Evolutionary conservation across 2,329 filamentous ascomycete genomes (phyloP), one percentile per base, ranked within the genome.

Genomic region (Thermomyces lanuginosus): DNA sequence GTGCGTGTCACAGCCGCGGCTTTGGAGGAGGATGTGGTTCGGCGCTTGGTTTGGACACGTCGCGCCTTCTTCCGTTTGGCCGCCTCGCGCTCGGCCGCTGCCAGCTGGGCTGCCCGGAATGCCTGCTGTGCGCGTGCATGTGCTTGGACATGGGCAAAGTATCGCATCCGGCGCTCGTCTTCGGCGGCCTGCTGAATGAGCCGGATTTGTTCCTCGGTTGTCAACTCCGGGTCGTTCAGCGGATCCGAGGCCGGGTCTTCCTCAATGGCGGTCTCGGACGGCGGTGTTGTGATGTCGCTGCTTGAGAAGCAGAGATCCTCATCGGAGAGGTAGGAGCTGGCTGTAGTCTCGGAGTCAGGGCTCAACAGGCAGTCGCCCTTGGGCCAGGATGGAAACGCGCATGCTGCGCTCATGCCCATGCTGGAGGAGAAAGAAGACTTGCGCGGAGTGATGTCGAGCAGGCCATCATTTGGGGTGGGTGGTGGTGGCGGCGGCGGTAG

Each of bases 361-460:
- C 33, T 47, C 23, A 48, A 42, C 11, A 58, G 45, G 6, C 51
- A 51, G 2, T 49, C 41, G 4, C 54, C 39, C 43, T 56, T 57
- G 23, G 54, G 54, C 54, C 54, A 58, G 4, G 54, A 57, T 6
- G 54, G 54, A 26, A 57, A 58, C 4, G 54, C 54, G 32, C 54
- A 58, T 27, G 51, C 45, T 15, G 46, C 53, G 39, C 46, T 53
- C 43, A 51, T 45, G 5, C 50, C 49, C 29, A 46, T 45, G 17
- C 46, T 39, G 14, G 39, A 46, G 13, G 52, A 55, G 42, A 56
- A 57, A 18, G 51, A 55, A 6, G 46, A 51, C 35, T 55, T 56
- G 44, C 51, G 51, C 6, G 53, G 53, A 18, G 43, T 44, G 36
- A 56, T 55, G 29, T 56, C 53, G 24, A 53, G 46, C 2, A 55